phyloP scores from a whole-genome alignment of 2,329 filamentous ascomycete genomes.

The Sarocladium oryzae region DNA sequence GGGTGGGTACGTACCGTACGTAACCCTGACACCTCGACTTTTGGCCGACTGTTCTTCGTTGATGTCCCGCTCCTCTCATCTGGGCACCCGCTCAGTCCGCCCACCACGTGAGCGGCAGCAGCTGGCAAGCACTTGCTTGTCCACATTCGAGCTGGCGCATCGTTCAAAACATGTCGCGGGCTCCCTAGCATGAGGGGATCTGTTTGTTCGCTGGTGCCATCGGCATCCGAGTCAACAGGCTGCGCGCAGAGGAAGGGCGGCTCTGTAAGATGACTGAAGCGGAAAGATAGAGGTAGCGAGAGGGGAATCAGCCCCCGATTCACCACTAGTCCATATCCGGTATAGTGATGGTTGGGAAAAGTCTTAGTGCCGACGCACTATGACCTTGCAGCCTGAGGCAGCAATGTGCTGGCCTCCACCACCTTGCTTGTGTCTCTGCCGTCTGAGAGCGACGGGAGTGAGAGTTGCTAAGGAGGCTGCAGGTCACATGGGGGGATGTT shows the following conservation, averaged over 20 bases:
- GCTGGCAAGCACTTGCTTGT: not conserved
- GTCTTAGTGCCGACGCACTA: conserved; percentile 7
- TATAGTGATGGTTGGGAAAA: not conserved
- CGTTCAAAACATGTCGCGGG: too few species aligned
- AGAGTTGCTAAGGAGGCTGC: not conserved
- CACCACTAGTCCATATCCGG: not conserved
- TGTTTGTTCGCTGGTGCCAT: not conserved
- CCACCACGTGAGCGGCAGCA: not conserved
- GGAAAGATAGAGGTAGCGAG: conserved; percentile 5
- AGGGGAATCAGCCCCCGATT: conserved; percentile 9
- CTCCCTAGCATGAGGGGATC: not conserved
- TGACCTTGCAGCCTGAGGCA: conserved; percentile 6
- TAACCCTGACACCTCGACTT: conserved; percentile 7
- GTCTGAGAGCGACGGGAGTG: conserved; percentile 1
- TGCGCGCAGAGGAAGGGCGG: not conserved
- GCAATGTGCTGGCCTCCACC: not conserved
- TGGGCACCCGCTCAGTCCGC: conserved; percentile 3
- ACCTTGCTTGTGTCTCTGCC: not conserved
- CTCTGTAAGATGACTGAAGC: conserved; percentile 6
- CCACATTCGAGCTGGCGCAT: too few species aligned
- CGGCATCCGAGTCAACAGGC: not conserved
- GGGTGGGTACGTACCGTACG: conserved; percentile 6
- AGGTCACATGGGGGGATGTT: not conserved
- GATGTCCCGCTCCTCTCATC: conserved; percentile 9
- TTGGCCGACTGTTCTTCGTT: not conserved